These are phyloP conservation scores for Colletotrichum abscissum DNA, from an alignment of 2,329 filamentous ascomycete genomes.

Conservation along the genomic window DNA sequence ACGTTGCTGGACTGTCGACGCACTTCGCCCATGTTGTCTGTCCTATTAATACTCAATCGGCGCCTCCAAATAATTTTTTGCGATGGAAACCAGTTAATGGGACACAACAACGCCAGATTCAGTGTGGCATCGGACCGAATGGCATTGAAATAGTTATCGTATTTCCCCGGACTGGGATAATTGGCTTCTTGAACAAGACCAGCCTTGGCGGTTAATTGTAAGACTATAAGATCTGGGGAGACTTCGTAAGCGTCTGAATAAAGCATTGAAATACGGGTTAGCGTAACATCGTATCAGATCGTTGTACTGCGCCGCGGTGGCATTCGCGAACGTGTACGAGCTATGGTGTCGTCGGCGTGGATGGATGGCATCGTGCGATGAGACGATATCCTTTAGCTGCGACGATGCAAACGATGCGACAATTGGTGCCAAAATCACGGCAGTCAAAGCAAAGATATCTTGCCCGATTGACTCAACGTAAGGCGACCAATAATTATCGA, in stretches of 20 bases:
- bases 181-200: not conserved
- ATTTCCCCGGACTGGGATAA: not conserved
- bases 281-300: not conserved
- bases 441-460: not conserved
- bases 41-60: not conserved
- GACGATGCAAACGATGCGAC: no score
- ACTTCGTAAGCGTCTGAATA: not conserved
- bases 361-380: not conserved
- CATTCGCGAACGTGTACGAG: not conserved
- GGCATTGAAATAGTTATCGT: no score
- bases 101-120: not conserved
- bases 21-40: not conserved
- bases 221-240: not conserved
- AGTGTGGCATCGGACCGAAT: not conserved
- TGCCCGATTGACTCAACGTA: not conserved
- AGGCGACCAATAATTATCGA: conserved; percentile 6
- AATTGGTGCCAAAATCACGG: no score
- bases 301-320: not conserved
- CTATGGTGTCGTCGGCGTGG: not conserved
- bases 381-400: not conserved
- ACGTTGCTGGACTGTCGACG: no score
- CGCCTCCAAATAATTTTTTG: not conserved
- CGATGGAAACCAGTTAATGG: not conserved
- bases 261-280: not conserved
- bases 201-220: not conserved